phyloP scores from a whole-genome alignment of 176 grass and related monocot genomes.

The Aegilops tauschii region DNA sequence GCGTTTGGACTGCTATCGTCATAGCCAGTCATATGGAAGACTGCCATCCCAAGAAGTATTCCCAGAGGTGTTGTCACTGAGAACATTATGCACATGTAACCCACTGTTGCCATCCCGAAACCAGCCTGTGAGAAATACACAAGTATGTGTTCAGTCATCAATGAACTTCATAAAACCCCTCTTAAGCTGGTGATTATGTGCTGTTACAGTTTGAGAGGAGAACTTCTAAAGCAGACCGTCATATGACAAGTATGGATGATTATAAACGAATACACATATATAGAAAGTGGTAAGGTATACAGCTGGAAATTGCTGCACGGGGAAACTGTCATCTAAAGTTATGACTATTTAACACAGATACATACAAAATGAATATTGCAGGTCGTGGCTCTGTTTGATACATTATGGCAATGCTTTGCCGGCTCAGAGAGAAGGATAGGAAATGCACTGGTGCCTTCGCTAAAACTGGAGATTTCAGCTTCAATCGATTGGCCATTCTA shows the following conservation, averaged over 20 bases:
- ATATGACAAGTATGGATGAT: neutral
- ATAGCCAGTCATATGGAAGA: constrained; percentile 93
- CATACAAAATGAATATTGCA: neutral
- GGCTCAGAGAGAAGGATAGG: neutral
- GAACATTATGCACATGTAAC: constrained; percentile 99
- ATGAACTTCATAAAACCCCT: neutral
- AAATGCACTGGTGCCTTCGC: neutral
- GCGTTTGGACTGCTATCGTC: constrained; percentile 89
- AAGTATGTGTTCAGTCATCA: constrained; percentile 19
- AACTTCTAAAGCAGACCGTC: neutral
- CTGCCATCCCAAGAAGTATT: constrained; percentile 84
- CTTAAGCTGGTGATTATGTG: neutral
- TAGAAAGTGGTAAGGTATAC: neutral
- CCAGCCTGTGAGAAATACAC: constrained; percentile 70
- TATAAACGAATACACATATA: neutral
- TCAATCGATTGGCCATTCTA: neutral
- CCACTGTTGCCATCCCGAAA: constrained; percentile 71
- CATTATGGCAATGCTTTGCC: neutral
- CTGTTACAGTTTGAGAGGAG: neutral
- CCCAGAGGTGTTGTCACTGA: constrained; percentile 85
- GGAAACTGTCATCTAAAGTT: neutral
- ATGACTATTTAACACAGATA: neutral
- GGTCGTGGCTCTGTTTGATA: neutral
- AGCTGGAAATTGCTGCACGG: neutral
- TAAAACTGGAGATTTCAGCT: constrained; percentile 6